Percentiles rank a stretch among this genome's conserved stretches.
phyloP scores from a whole-genome alignment of 2,329 filamentous ascomycete species.

The Raffaelea deltoideospora region DNA sequence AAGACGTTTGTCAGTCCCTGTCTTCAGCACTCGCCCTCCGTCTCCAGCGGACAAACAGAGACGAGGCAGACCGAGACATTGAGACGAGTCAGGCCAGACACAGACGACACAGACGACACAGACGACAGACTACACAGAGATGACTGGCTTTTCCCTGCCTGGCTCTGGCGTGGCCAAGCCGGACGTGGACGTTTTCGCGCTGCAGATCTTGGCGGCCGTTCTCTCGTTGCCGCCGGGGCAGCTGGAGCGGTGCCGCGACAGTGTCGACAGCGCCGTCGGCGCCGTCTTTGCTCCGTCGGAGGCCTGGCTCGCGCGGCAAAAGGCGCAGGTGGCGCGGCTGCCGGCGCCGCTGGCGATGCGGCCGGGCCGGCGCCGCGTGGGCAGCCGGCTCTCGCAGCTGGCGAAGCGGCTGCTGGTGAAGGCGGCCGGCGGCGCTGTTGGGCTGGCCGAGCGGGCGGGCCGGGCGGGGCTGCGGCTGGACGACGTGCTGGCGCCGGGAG shows the following conservation, averaged over 20 bases:
- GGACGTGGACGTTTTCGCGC: background rate
- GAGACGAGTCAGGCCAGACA: no score
- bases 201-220: slow-evolving; percentile 3
- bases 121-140: no score
- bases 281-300: no score
- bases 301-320: slow-evolving; percentile 6
- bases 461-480: slow-evolving; percentile 2
- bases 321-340: slow-evolving; percentile 3
- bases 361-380: slow-evolving; percentile 15
- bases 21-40: no score
- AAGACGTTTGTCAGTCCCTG: no score
- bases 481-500: background rate
- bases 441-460: slow-evolving; percentile 4
- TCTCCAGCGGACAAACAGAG: no score
- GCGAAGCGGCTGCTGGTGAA: slow-evolving; percentile 4
- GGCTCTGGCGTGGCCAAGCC: background rate
- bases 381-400: slow-evolving; percentile 16
- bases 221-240: slow-evolving; percentile 2
- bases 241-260: background rate
- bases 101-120: no score
- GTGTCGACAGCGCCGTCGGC: background rate
- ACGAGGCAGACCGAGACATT: no score
- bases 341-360: slow-evolving; percentile 3
- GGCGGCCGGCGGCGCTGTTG: slow-evolving; percentile 3
- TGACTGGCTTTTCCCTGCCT: background rate